These are phyloP conservation scores for Fusarium setosum DNA, from an alignment of 2,329 filamentous ascomycete species.

Conservation along the genomic window DNA sequence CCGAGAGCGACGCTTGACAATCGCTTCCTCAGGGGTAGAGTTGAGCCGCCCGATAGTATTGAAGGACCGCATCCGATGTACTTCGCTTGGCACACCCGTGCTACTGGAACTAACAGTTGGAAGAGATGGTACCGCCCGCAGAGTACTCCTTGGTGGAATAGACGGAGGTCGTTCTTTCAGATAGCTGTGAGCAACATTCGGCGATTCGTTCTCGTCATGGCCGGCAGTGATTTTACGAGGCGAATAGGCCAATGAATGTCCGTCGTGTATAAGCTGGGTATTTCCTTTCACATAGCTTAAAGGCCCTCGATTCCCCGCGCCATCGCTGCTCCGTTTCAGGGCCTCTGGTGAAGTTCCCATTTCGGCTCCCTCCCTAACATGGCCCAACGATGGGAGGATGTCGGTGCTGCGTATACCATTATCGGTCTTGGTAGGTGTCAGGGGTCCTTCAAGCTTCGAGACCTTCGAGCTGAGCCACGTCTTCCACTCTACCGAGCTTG, in stretches of 20 bases:
- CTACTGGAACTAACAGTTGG: conserved; percentile 24
- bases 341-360: conserved; percentile 51
- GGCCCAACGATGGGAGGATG: conserved; percentile 44
- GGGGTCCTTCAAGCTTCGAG: conserved; percentile 55
- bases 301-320: conserved; percentile 12
- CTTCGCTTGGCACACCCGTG: background rate
- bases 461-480: conserved; percentile 64
- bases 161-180: conserved; percentile 10
- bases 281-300: conserved; percentile 25
- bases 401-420: conserved; percentile 1
- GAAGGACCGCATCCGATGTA: conserved; percentile 41
- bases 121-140: conserved; percentile 43
- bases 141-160: conserved; percentile 28
- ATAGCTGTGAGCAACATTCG: background rate
- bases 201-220: conserved; percentile 35
- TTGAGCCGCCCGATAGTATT: conserved; percentile 36
- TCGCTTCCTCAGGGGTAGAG: conserved; percentile 29
- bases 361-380: conserved; percentile 63
- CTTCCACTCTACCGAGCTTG: conserved; percentile 66
- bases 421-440: conserved; percentile 18
- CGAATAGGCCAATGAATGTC: background rate
- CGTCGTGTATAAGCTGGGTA: background rate
- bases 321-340: background rate
- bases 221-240: background rate
- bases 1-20: conserved; percentile 35